Evolutionary conservation across 441 rosid genomes (phyloP), one percentile per base, ranked within the genome.

Genomic region (Populus trichocarpa): DNA sequence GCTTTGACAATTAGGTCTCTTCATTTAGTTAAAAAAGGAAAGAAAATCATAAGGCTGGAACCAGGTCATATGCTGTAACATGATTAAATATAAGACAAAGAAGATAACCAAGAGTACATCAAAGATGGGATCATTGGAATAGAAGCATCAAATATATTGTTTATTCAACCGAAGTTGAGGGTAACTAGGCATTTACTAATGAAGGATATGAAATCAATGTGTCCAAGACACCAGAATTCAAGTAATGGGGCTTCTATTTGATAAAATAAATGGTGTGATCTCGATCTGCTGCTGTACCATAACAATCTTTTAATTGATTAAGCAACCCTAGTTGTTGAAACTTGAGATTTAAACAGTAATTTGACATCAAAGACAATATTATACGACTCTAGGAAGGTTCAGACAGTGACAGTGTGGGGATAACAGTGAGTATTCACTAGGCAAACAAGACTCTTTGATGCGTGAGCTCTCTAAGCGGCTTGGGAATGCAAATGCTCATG

Each of bases 191-290:
- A 77, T 80, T 76, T 7, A 73, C 65, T 28, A 36, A 71, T 66
- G 53, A 74, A 79, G 84, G 82, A 81, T 87, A 84, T 80, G 93
- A 92, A 91, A 89, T 92, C 87, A 92, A 91, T 87, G 88, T 90
- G 94, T 87, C 84, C 86, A 81, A 83, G 84, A 85, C 85, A 85
- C 87, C 83, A 66, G 84, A 78, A 70, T 61, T 75, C 70, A 79
- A 80, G 83, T 11, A 77, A 80, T 84, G 84, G 98, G 91, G 84
- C 91, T 95, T 91, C 97, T 82, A 86, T 76, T 70, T 78, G 64
- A 74, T 80, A 86, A 80, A 84, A 87, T 71, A 84, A 83, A 69
- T 81, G 72, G 3, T 77, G 20, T 8, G 64, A 33, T 83, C 85
- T 84, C 84, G 84, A 82, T 80, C 73, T 80, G 67, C 75, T 75